Conservation (phyloP, 2,329 filamentous ascomycete species). For the Elsinoe arachidis region DNA sequence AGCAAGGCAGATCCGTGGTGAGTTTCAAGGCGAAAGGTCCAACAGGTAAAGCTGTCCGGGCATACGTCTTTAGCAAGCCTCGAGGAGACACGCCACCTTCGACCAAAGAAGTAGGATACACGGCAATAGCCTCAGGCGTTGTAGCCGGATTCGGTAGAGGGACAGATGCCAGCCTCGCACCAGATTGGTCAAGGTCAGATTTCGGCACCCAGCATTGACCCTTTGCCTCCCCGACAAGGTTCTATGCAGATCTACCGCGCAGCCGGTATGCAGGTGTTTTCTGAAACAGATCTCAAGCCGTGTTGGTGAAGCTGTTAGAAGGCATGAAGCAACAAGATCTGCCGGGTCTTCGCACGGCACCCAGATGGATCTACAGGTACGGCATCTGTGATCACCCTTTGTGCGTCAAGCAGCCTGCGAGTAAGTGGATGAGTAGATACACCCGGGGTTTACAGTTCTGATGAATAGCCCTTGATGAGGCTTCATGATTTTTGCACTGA, state of each 20-base stretch:
- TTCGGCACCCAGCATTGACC: neutral
- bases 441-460: neutral
- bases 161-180: neutral
- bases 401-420: neutral
- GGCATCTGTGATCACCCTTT: neutral
- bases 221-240: neutral
- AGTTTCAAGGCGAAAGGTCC: neutral
- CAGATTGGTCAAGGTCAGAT: slow-evolving; percentile 6
- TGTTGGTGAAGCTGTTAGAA: slow-evolving; percentile 8
- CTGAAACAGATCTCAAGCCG: neutral
- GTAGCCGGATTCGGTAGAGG: neutral
- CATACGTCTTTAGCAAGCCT: slow-evolving; percentile 7
- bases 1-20: neutral
- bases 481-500: neutral
- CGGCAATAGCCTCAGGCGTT: slow-evolving; percentile 8
- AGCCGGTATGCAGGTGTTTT: neutral
- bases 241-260: neutral
- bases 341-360: neutral
- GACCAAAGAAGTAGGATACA: neutral
- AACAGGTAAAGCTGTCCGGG: neutral
- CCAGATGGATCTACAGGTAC: slow-evolving; percentile 11
- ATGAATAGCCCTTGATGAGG: neutral
- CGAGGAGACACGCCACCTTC: neutral
- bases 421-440: neutral
- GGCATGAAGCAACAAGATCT: slow-evolving; percentile 8